Percentiles rank a stretch among this genome's conserved stretches.
Conservation (phyloP, 768 basidiomycete species). For the Lanmaoa rubissima region DNA sequence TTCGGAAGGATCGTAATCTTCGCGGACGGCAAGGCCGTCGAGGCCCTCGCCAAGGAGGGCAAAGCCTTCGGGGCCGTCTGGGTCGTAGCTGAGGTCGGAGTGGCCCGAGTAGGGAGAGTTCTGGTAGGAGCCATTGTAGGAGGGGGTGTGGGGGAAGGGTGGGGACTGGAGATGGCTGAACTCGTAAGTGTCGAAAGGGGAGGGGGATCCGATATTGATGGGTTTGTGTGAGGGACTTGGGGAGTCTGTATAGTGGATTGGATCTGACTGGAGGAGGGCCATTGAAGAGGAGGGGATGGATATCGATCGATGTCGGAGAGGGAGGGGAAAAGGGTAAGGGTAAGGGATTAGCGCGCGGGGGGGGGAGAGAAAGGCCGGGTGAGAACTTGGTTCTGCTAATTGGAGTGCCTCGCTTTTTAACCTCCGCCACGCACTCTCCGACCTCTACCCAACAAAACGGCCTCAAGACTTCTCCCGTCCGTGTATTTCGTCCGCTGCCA, state of each 20-base stretch:
- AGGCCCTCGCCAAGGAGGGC: conserved; percentile 50
- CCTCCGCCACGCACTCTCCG: conserved; percentile 26
- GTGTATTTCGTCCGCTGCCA: neutral
- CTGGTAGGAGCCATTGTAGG: conserved; percentile 65
- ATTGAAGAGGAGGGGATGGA: conserved; percentile 9
- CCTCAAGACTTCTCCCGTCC: neutral
- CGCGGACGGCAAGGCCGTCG: conserved; percentile 31
- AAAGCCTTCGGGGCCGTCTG: conserved; percentile 47
- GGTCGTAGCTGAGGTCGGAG: conserved; percentile 61
- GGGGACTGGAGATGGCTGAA: conserved; percentile 36
- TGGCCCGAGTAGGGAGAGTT: conserved; percentile 67
- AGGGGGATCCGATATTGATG: conserved; percentile 16
- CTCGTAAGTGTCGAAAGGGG: conserved; percentile 42
- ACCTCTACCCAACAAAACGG: neutral
- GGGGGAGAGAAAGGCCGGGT: conserved; percentile 21
- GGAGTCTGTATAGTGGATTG: conserved; percentile 18
- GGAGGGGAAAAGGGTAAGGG: neutral
- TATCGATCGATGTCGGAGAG: conserved; percentile 6
- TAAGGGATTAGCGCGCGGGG: conserved; percentile 21
- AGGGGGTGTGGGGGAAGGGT: conserved; percentile 51
- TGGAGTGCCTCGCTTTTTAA: conserved; percentile 29
- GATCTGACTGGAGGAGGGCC: conserved; percentile 32
- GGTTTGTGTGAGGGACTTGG: conserved; percentile 31
- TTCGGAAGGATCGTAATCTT: conserved; percentile 72
- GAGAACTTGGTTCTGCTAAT: conserved; percentile 26